Evolutionary conservation across 164 flowering plant genomes (phyloP).

Genomic region (Piper betle): DNA sequence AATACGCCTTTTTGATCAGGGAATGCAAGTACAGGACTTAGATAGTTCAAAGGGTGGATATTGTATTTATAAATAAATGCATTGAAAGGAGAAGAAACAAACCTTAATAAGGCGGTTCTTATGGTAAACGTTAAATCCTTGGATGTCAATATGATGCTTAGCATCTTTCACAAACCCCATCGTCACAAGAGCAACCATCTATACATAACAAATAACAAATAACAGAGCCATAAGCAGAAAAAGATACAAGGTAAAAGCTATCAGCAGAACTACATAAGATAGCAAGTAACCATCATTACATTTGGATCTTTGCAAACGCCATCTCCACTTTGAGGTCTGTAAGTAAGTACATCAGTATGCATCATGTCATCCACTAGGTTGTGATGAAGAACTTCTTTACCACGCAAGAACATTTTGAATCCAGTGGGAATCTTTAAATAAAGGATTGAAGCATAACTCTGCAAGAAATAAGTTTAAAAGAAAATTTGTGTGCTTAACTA

Average conservation of each 20-base stretch:
- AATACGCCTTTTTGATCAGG: no score
- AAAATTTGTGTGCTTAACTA: background rate
- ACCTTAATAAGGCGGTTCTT: constrained; percentile 96
- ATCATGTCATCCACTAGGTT: constrained; percentile 91
- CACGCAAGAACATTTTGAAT: constrained; percentile 76
- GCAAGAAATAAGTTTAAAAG: constrained; percentile 2
- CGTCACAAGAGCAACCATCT: constrained; percentile 68
- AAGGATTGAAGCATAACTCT: constrained; percentile 93
- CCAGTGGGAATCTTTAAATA: constrained; percentile 69
- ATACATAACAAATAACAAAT: background rate
- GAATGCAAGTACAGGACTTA: no score
- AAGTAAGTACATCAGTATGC: constrained; percentile 42
- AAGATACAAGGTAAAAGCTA: no score
- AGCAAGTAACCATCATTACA: constrained; percentile 14
- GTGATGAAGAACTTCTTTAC: constrained; percentile 87
- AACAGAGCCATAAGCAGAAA: background rate
- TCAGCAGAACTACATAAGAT: no score
- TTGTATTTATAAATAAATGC: background rate
- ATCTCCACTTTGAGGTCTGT: constrained; percentile 60
- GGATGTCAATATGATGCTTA: constrained; percentile 73
- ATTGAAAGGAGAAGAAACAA: background rate
- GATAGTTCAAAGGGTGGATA: no score
- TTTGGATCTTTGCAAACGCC: constrained; percentile 38
- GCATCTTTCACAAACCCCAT: constrained; percentile 99
- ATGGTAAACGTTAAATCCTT: constrained; percentile 96